A percentile compares a stretch with the other conserved stretches of the same genome.
These are phyloP conservation scores for Lojkania enalia DNA, from an alignment of 2,329 filamentous ascomycete species.

Conservation along the genomic window DNA sequence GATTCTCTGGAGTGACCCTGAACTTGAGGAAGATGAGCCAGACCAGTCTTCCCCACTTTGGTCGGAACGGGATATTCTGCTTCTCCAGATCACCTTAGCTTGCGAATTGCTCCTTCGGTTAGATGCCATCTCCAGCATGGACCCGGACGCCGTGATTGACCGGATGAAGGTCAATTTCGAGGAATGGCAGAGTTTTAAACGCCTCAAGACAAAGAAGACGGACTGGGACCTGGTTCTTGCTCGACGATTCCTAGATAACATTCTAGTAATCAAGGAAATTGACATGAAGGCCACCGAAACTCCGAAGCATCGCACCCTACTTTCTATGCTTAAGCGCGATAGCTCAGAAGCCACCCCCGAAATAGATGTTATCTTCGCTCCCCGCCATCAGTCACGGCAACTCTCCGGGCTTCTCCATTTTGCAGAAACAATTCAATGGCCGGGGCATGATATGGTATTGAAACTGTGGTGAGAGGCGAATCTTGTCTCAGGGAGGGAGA, in stretches of 20 bases:
- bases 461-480: too few species aligned
- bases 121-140: conserved; percentile 49
- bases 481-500: too few species aligned
- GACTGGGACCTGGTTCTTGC: conserved; percentile 61
- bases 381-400: conserved; percentile 45
- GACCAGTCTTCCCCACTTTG: conserved; percentile 28
- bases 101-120: conserved; percentile 59
- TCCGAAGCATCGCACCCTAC: conserved; percentile 30
- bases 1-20: conserved; percentile 63
- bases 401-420: conserved; percentile 56
- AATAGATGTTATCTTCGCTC: conserved; percentile 37
- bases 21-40: conserved; percentile 25
- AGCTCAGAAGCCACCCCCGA: conserved; percentile 17
- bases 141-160: conserved; percentile 38
- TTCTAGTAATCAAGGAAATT: conserved; percentile 45
- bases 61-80: conserved; percentile 56
- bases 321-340: conserved; percentile 30
- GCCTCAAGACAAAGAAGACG: conserved; percentile 54
- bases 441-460: conserved; percentile 46
- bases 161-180: conserved; percentile 47
- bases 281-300: conserved; percentile 20
- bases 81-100: conserved; percentile 59
- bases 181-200: conserved; percentile 52
- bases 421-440: conserved; percentile 56
- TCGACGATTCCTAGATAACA: conserved; percentile 56